These are phyloP conservation scores for Fusarium multiceps DNA, from an alignment of 2,329 filamentous ascomycete genomes.

Conservation along the genomic window DNA sequence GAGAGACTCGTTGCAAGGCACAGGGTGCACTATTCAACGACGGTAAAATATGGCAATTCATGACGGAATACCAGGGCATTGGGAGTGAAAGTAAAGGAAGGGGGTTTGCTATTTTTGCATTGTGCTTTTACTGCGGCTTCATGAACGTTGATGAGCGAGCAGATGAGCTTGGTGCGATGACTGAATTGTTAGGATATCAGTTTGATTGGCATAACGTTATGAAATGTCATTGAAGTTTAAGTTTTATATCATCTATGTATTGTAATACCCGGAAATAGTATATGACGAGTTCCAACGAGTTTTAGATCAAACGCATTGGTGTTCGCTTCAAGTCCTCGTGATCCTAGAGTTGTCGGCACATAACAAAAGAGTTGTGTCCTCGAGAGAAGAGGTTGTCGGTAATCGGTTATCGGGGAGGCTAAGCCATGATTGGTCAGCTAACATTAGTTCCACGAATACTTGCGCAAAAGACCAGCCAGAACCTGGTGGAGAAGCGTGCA, in stretches of 20 bases:
- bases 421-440: constrained; percentile 45
- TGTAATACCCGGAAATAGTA: constrained; percentile 1
- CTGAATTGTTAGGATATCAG: constrained; percentile 42
- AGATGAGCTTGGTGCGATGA: constrained; percentile 14
- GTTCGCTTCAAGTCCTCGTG: constrained; percentile 30
- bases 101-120: constrained; percentile 26
- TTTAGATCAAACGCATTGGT: neutral
- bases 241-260: constrained; percentile 20
- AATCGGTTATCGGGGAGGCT: constrained; percentile 44
- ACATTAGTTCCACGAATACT: constrained; percentile 29
- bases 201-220: constrained; percentile 43
- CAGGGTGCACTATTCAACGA: constrained; percentile 36
- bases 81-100: constrained; percentile 35
- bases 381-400: constrained; percentile 43
- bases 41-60: constrained; percentile 40
- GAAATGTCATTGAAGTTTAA: constrained; percentile 35
- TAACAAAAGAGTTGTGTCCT: constrained; percentile 26
- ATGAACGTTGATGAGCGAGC: constrained; percentile 17
- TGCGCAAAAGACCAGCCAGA: constrained; percentile 9
- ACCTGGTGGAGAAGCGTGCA: constrained; percentile 24
- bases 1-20: constrained; percentile 30
- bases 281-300: neutral
- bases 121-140: constrained; percentile 19
- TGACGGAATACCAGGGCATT: constrained; percentile 33
- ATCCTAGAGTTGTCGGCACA: constrained; percentile 29